Evolutionary conservation across 164 flowering plant genomes (phyloP).

Genomic region (Stephania japonica): DNA sequence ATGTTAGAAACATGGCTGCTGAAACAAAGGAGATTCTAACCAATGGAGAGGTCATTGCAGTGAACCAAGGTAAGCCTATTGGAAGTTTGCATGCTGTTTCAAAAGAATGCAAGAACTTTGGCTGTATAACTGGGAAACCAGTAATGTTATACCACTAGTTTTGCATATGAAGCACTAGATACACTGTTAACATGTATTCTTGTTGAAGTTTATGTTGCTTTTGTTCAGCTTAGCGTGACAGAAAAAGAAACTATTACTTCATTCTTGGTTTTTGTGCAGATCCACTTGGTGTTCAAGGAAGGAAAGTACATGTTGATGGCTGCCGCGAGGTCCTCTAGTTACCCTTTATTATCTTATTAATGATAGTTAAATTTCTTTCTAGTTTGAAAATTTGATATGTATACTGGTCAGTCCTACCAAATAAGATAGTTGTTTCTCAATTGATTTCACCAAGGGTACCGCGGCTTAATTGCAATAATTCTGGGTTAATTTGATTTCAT

Average conservation of each 20-base stretch:
- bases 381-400: neutral
- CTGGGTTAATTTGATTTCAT: neutral
- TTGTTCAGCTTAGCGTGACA: neutral
- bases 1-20: conserved; percentile 79
- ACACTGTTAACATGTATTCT: neutral
- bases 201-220: conserved; percentile 2
- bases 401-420: neutral
- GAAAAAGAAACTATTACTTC: neutral
- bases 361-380: neutral
- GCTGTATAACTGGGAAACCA: neutral
- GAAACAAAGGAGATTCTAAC: conserved; percentile 68
- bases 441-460: neutral
- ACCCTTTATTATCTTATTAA: neutral
- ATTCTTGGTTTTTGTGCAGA: conserved; percentile 39
- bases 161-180: neutral
- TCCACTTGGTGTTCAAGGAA: conserved; percentile 85
- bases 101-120: neutral
- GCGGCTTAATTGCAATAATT: neutral
- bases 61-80: conserved; percentile 73
- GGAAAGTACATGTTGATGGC: conserved; percentile 64
- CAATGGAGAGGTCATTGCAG: conserved; percentile 86
- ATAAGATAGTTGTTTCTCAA: neutral
- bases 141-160: neutral
- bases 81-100: neutral
- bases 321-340: conserved; percentile 60